Evolutionary conservation across 2,329 filamentous ascomycete genomes (phyloP), one percentile per base, ranked within the genome.

Genomic region (Ilyonectria sp.): DNA sequence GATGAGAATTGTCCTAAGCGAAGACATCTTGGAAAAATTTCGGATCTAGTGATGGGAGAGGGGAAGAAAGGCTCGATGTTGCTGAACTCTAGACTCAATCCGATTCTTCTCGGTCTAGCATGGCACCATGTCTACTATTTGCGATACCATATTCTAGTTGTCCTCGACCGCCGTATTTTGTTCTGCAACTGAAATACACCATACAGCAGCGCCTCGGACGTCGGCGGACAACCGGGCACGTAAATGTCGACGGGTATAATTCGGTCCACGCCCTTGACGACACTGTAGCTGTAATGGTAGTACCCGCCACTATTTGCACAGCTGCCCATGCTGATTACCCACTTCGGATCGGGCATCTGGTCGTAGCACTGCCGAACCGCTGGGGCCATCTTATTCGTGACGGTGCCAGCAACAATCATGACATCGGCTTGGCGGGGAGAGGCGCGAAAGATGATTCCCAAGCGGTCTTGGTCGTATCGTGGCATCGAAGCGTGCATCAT

Each of bases 261-360:
- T 11, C 90, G 81, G 79, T 92, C 90, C 70, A 89, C 90, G 0
- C 90, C 90, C 53, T 90, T 82, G 23, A 89, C 86, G n/a, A 92
- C 90, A 63, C 83, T 87, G 81, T 93, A 93, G 76, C 87, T 90
- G 82, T 92, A 92, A 78, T 93, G 90, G 79, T 93, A 92, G 79
- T 93, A 92, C 33, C 91, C 91, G 61, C 91, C 91, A 43, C 91
- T 90, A 77, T 92, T 92, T 37, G 91, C 90, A 77, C 91, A 92
- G 65, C 86, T 90, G 19, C 90, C 90, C 90, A 92, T 92, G 72
- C 87, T 90, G 71, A 92, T 87, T 49, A 85, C 79, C 88, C 88
- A 91, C 74, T 85, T 80, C 1, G 89, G 89, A 35, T 91, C 89
- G 0, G 89, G 88, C 89, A 91, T 91, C 79, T 91, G 89, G 72